phyloP scores from a whole-genome alignment of 495 filamentous ascomycete species.

The Haplographium delicatum region DNA sequence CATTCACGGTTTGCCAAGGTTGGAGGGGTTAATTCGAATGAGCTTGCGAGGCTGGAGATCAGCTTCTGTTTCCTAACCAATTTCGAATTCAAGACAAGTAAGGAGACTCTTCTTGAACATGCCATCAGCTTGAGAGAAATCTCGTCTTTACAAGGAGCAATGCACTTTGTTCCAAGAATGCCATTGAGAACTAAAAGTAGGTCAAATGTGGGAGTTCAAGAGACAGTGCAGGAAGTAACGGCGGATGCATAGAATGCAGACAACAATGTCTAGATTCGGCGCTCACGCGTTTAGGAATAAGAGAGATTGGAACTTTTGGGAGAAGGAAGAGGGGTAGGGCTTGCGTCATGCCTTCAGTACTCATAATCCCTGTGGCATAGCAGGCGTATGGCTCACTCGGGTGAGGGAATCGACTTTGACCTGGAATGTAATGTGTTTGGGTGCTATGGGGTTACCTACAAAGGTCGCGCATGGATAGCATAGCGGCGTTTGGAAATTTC shows the following conservation, averaged over 20 bases:
- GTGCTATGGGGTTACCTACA: slow-evolving; percentile 3
- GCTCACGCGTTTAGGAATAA: background rate
- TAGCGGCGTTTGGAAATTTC: slow-evolving; percentile 9
- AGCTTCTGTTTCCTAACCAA: slow-evolving; percentile 82
- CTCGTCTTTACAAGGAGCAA: slow-evolving; percentile 23
- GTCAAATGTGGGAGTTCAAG: slow-evolving; percentile 15
- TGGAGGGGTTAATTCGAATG: slow-evolving; percentile 75
- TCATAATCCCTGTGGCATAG: too few relatives aligned
- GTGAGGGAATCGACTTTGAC: background rate
- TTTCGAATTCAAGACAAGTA: slow-evolving; percentile 72
- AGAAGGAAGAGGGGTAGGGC: too few relatives aligned
- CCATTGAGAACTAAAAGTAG: slow-evolving; percentile 20
- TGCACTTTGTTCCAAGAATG: slow-evolving; percentile 25
- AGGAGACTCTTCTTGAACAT: slow-evolving; percentile 53
- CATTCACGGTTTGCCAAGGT: slow-evolving; percentile 82
- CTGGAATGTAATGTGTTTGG: slow-evolving; percentile 6
- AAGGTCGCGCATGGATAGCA: slow-evolving; percentile 9
- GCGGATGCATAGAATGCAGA: slow-evolving; percentile 19
- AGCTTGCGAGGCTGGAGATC: slow-evolving; percentile 80
- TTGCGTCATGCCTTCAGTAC: too few relatives aligned
- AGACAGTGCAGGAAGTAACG: slow-evolving; percentile 15
- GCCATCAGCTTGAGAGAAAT: slow-evolving; percentile 23
- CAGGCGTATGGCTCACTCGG: too few relatives aligned
- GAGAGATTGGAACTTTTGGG: background rate
- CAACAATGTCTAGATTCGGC: slow-evolving; percentile 7